phyloP scores from a whole-genome alignment of 768 basidiomycete species.

The Suillus plorans region DNA sequence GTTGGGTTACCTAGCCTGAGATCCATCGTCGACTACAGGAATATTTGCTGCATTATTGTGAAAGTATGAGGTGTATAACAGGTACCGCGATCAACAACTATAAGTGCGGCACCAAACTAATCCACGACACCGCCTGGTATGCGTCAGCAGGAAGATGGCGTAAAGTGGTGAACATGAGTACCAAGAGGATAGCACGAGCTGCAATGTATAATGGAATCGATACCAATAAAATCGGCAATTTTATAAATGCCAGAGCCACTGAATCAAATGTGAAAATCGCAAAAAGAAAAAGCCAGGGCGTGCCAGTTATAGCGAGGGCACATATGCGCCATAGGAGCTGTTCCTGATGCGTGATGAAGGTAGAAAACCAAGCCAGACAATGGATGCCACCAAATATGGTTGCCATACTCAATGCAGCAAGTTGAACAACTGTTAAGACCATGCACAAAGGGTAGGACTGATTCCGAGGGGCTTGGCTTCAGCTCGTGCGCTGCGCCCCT shows the following conservation, averaged over 20 bases:
- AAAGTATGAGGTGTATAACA: too few relatives aligned
- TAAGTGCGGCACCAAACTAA: not conserved
- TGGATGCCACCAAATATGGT: constrained; percentile 28
- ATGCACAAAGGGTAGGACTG: too few relatives aligned
- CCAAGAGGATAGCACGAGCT: not conserved
- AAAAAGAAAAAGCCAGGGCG: not conserved
- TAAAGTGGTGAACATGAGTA: not conserved
- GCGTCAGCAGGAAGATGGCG: not conserved
- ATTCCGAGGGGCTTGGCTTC: too few relatives aligned
- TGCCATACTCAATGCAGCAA: constrained; percentile 4
- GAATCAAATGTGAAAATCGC: too few relatives aligned
- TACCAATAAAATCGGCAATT: too few relatives aligned
- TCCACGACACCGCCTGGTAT: not conserved
- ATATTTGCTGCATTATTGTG: too few relatives aligned
- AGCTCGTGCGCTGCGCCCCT: too few relatives aligned
- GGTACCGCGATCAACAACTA: not conserved
- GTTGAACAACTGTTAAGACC: too few relatives aligned
- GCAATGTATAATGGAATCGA: not conserved
- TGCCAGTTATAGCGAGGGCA: constrained; percentile 11
- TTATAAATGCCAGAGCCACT: too few relatives aligned
- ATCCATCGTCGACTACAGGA: too few relatives aligned
- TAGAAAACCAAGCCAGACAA: constrained; percentile 23
- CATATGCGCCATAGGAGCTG: constrained; percentile 21
- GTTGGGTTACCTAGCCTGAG: too few relatives aligned
- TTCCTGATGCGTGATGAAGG: constrained; percentile 17